Evolutionary conservation across 2,329 filamentous ascomycete species (phyloP).

Genomic region (Fusarium musae): DNA sequence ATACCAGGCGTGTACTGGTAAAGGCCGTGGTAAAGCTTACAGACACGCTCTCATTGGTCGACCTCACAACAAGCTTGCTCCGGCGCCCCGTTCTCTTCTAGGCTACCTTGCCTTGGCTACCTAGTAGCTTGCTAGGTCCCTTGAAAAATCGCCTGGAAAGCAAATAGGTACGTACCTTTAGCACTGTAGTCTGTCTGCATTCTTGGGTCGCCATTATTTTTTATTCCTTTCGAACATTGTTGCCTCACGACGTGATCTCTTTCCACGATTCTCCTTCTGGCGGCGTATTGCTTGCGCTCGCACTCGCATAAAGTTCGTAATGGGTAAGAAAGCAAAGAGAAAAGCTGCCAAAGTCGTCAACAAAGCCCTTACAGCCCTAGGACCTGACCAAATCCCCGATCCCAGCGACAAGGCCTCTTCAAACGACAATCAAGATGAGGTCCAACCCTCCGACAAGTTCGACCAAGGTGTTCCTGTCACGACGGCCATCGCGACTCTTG

Average conservation of each 20-base stretch:
- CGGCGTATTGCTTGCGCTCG: conserved; percentile 24
- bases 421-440: conserved; percentile 16
- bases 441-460: conserved; percentile 8
- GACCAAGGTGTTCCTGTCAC: conserved; percentile 11
- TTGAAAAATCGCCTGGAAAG: neutral
- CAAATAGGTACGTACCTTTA: conserved; percentile 29
- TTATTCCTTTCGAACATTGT: conserved; percentile 17
- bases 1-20: neutral
- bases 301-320: conserved; percentile 14
- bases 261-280: neutral
- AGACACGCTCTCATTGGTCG: neutral
- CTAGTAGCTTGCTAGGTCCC: neutral
- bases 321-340: conserved; percentile 42
- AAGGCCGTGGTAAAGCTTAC: neutral
- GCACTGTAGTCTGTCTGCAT: conserved; percentile 8
- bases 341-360: conserved; percentile 19
- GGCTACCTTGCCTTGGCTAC: neutral
- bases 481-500: conserved; percentile 5
- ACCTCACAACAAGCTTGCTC: neutral
- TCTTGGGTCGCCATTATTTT: conserved; percentile 17
- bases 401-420: conserved; percentile 6
- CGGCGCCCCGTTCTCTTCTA: no score
- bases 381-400: conserved; percentile 20
- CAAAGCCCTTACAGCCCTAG: conserved; percentile 36
- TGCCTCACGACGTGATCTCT: neutral